phyloP scores from a whole-genome alignment of 2,329 filamentous ascomycete species.

The Capronia americana region DNA sequence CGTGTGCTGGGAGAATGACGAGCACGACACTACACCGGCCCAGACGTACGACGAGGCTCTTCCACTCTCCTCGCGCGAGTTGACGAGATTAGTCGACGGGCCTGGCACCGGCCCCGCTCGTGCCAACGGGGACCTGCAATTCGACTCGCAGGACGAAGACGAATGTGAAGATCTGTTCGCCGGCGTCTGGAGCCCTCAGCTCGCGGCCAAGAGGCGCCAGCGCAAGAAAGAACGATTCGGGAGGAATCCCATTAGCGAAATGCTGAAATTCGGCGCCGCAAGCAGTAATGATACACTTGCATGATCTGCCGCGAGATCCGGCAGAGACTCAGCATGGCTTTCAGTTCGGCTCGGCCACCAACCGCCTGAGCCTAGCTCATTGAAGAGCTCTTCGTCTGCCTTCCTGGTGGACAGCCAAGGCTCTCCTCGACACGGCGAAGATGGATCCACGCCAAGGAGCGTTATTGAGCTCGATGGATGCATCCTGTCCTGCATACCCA shows the following conservation, averaged over 20 bases:
- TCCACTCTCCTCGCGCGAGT: constrained; percentile 30
- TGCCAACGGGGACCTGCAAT: constrained; percentile 41
- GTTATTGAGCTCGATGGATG: not conserved
- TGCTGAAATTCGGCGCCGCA: constrained; percentile 23
- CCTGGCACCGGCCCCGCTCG: not conserved
- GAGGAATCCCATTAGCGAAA: constrained; percentile 23
- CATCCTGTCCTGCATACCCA: not conserved
- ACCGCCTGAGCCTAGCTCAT: not conserved
- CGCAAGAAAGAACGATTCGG: constrained; percentile 37
- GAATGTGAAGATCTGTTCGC: constrained; percentile 71
- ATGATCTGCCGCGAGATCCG: constrained; percentile 5
- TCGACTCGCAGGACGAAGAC: constrained; percentile 70
- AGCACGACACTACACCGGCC: constrained; percentile 17
- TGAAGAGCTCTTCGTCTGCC: not conserved
- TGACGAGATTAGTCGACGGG: constrained; percentile 30
- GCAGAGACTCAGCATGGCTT: not conserved
- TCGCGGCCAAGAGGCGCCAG: constrained; percentile 56
- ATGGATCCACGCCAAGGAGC: not conserved
- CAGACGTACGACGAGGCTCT: constrained; percentile 30
- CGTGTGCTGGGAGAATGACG: constrained; percentile 59
- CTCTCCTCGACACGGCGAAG: not conserved
- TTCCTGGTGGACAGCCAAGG: not conserved
- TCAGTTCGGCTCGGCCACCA: not conserved
- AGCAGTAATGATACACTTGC: constrained; percentile 34
- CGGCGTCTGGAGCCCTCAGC: constrained; percentile 64